Evolutionary conservation across 352 stramenopile genomes (phyloP), one percentile per base, ranked within the genome.

Genomic region (Phytophthora ramorum): DNA sequence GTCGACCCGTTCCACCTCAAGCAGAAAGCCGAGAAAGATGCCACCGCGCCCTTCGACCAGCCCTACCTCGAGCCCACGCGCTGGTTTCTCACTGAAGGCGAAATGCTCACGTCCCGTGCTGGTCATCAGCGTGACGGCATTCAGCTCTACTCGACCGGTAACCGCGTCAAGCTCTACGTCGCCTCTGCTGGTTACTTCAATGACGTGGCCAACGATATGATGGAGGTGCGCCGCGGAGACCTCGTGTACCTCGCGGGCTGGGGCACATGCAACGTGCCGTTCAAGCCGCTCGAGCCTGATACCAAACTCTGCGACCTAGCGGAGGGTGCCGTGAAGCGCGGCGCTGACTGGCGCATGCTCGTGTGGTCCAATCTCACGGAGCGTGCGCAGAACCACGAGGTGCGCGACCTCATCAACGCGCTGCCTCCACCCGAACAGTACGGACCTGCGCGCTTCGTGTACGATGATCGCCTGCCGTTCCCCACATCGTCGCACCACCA

Each of bases 351-450:
- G 48, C 73, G 79, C 34, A 75, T 83, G 53, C 75, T 93, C 34
- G 70, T 84, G 7, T 93, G 81, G 85, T 76, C 71, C 35, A 95
- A 92, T 41, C 45, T 89, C 17, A 75, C 84, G 8, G 79, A 92
- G 20, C 68, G 71, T 0, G 63, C 72, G 0, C 74, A 87, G 50
- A 92, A 90, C 48, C 56, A 88, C 43, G 71, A 76, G 13, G 70
- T 90, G 40, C 81, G 79, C 13, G 71, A 90, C 45, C 69, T 76
- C 17, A 69, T 88, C 52, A 92, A 91, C 57, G 66, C 71, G 2
- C 56, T 80, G 35, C 72, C 75, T 13, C 59, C 59, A 2, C 62
- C 69, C 4, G 47, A 72, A 37, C 34, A 81, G 43, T 37, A 69
- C 6, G 79, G 76, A 12, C 52, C 62, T 3, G 70, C 69, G 12